These are phyloP conservation scores for Galeopsis tetrahit DNA, from an alignment of 257 asterid species.

Conservation along the genomic window DNA sequence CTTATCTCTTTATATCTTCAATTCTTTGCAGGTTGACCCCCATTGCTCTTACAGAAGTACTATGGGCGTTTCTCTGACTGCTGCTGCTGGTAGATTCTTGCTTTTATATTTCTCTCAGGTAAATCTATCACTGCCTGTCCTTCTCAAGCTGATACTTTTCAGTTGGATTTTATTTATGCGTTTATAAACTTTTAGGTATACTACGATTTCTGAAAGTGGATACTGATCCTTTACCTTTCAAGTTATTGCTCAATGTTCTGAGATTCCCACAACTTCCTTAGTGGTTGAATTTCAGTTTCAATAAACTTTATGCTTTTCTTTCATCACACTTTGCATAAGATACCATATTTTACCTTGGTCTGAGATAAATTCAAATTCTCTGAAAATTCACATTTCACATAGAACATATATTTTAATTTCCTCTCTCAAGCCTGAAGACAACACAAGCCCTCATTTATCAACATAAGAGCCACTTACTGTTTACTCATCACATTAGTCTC, in stretches of 20 bases:
- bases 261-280: constrained; percentile 2
- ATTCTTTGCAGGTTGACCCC: constrained; percentile 83
- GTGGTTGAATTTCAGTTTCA: neutral
- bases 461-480: constrained; percentile 17
- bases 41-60: constrained; percentile 91
- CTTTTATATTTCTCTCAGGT: constrained; percentile 87
- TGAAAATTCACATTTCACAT: constrained; percentile 4
- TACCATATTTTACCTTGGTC: neutral
- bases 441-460: neutral
- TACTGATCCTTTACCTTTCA: neutral
- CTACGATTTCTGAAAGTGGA: constrained; percentile 12
- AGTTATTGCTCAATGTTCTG: constrained; percentile 24
- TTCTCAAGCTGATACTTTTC: constrained; percentile 29
- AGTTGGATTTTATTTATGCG: constrained; percentile 19
- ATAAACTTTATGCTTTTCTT: neutral
- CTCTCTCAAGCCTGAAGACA: constrained; percentile 14
- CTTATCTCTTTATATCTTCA: constrained; percentile 28
- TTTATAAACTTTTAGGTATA: neutral
- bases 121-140: constrained; percentile 28
- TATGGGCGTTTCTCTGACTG: constrained; percentile 59
- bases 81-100: constrained; percentile 86
- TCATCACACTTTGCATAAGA: constrained; percentile 2
- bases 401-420: constrained; percentile 16
- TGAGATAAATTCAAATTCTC: constrained; percentile 13
- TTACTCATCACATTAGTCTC: constrained; percentile 13